Evolutionary conservation across 192 early-diverging fungal genomes (phyloP).

Genomic region (Endogone sp.): DNA sequence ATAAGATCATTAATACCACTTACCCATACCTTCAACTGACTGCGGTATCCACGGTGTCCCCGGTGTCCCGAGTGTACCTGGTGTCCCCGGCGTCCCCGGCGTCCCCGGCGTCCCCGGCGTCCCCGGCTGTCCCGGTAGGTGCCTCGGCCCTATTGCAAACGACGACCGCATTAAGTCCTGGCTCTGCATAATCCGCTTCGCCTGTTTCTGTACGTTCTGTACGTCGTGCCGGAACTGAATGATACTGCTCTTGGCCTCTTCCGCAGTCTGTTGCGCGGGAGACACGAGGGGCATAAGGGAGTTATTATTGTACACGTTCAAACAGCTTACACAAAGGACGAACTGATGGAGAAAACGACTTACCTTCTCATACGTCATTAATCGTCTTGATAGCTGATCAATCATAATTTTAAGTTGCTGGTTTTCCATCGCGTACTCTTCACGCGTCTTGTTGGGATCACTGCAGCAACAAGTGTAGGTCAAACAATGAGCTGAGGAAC

Average conservation of each 20-base stretch:
- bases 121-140: not conserved
- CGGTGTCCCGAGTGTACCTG: not conserved
- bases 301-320: too few species aligned
- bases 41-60: not conserved
- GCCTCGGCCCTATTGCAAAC: not conserved
- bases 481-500: too few species aligned
- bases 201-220: conserved; percentile 52
- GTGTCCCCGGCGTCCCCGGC: conserved; percentile 1
- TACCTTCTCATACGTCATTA: conserved; percentile 55
- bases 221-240: conserved; percentile 67
- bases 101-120: not conserved
- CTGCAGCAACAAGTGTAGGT: too few species aligned
- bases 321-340: not conserved
- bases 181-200: conserved; percentile 42
- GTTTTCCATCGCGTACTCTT: conserved; percentile 68
- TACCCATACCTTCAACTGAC: not conserved
- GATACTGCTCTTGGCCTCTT: conserved; percentile 63
- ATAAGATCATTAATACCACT: not conserved
- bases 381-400: conserved; percentile 51
- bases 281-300: not conserved
- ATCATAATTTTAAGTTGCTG: conserved; percentile 57
- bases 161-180: conserved; percentile 35
- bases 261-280: conserved; percentile 34
- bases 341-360: not conserved
- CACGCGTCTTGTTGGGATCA: conserved; percentile 43